Conservation (phyloP, 75 land plant species). For the Selaginella tamariscina region DNA sequence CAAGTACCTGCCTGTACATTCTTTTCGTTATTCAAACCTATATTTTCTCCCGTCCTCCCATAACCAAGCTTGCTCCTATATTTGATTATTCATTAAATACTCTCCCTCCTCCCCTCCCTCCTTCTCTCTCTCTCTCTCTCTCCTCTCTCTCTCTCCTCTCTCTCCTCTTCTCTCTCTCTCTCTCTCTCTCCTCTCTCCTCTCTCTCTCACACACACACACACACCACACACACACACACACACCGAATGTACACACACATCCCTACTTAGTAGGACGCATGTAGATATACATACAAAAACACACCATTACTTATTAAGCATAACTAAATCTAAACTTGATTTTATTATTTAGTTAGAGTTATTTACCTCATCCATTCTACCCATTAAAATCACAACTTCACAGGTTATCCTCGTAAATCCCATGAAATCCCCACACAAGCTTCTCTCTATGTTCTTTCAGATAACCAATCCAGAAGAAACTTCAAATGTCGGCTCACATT, state of each 20-base stretch:
- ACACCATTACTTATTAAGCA: background rate
- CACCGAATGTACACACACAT: too few species aligned
- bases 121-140: background rate
- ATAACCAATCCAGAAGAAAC: slow-evolving; percentile 34
- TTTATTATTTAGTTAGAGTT: background rate
- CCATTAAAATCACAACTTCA: slow-evolving; percentile 37
- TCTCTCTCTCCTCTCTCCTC: background rate
- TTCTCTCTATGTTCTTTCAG: slow-evolving; percentile 13
- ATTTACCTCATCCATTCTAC: slow-evolving; percentile 39
- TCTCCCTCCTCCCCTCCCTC: background rate
- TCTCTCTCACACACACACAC: background rate
- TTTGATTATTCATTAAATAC: background rate
- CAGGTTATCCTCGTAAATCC: slow-evolving; percentile 21
- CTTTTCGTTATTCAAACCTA: slow-evolving; percentile 14
- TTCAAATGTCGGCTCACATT: slow-evolving; percentile 24
- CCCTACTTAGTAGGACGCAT: background rate
- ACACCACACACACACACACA: too few species aligned
- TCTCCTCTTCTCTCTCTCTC: too few species aligned
- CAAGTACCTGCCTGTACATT: background rate
- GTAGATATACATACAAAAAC: background rate
- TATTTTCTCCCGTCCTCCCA: slow-evolving; percentile 23
- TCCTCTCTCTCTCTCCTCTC: background rate
- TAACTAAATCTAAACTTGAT: background rate
- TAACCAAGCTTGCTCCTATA: slow-evolving; percentile 31
- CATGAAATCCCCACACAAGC: slow-evolving; percentile 14